Conservation (phyloP, 352 stramenopile genomes). For the Phytopythium delawarense region DNA sequence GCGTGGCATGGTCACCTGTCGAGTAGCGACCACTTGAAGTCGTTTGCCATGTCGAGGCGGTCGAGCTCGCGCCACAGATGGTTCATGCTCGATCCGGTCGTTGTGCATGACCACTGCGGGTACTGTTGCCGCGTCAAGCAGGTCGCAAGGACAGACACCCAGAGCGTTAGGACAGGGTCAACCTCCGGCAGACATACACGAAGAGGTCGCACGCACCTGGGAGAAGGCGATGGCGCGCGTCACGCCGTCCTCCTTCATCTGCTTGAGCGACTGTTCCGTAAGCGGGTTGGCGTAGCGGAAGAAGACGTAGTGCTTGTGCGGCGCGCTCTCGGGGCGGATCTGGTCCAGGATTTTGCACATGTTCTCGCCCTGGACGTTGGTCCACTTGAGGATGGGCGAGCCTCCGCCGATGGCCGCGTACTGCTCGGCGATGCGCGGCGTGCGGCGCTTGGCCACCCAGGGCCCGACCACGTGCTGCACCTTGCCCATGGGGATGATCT, state of each 20-base stretch:
- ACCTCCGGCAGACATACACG: neutral
- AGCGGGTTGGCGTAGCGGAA: constrained; percentile 98
- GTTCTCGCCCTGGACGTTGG: constrained; percentile 91
- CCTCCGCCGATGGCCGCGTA: constrained; percentile 97
- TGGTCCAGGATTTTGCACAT: constrained; percentile 89
- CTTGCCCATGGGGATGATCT: constrained; percentile 97
- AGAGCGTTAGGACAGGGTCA: neutral
- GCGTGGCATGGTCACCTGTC: constrained; percentile 27
- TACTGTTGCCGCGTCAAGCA: constrained; percentile 51
- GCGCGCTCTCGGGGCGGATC: constrained; percentile 76
- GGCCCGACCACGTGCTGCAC: constrained; percentile 83
- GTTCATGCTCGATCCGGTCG: constrained; percentile 94
- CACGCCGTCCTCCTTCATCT: constrained; percentile 94
- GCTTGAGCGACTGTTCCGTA: constrained; percentile 93
- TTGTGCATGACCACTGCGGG: constrained; percentile 98
- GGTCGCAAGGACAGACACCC: neutral
- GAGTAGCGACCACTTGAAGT: constrained; percentile 84
- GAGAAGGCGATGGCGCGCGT: constrained; percentile 97
- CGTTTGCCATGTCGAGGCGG: constrained; percentile 83
- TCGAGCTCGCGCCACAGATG: constrained; percentile 82
- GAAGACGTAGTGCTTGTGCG: constrained; percentile 96
- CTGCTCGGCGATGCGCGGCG: constrained; percentile 93
- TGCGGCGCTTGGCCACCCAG: constrained; percentile 80
- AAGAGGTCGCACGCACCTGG: constrained; percentile 33
- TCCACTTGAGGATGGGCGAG: constrained; percentile 98